Conservation (phyloP, 192 early-diverging fungal genomes). For the Entophlyctis helioformis region DNA sequence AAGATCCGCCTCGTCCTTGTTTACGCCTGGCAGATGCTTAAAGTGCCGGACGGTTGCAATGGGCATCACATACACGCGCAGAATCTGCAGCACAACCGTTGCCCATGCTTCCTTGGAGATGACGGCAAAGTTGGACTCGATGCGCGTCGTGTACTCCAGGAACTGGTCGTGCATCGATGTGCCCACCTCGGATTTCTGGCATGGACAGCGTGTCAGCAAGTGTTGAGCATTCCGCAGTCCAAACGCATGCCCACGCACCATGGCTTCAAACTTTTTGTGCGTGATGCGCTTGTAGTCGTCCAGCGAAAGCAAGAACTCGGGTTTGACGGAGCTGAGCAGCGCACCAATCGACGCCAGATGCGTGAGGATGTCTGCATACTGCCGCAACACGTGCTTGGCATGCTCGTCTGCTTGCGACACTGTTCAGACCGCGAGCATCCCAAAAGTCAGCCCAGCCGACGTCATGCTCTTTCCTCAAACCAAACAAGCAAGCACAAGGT, state of each 20-base stretch:
- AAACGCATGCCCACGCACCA: neutral
- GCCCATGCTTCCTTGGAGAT: constrained; percentile 39
- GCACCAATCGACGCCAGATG: constrained; percentile 20
- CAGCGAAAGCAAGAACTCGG: constrained; percentile 28
- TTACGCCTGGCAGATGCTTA: constrained; percentile 18
- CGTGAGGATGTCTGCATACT: constrained; percentile 19
- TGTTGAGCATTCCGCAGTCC: neutral
- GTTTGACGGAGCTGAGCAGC: constrained; percentile 25
- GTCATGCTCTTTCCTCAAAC: too few relatives aligned
- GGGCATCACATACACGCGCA: constrained; percentile 20
- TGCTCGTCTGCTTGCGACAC: constrained; percentile 8
- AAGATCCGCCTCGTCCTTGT: constrained; percentile 16
- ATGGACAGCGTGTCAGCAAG: neutral
- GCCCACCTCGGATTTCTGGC: constrained; percentile 9
- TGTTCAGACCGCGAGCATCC: too few relatives aligned
- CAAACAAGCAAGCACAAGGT: too few relatives aligned
- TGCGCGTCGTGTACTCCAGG: constrained; percentile 8
- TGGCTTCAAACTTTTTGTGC: neutral
- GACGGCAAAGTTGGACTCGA: constrained; percentile 15
- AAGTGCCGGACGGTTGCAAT: constrained; percentile 16
- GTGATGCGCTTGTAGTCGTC: constrained; percentile 19
- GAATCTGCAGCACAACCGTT: constrained; percentile 28
- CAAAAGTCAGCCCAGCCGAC: too few relatives aligned
- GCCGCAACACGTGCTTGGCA: constrained; percentile 5
- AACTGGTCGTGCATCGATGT: constrained; percentile 22